phyloP scores from a whole-genome alignment of 1,139 yeast genomes.

The Lodderomyces margitis region DNA sequence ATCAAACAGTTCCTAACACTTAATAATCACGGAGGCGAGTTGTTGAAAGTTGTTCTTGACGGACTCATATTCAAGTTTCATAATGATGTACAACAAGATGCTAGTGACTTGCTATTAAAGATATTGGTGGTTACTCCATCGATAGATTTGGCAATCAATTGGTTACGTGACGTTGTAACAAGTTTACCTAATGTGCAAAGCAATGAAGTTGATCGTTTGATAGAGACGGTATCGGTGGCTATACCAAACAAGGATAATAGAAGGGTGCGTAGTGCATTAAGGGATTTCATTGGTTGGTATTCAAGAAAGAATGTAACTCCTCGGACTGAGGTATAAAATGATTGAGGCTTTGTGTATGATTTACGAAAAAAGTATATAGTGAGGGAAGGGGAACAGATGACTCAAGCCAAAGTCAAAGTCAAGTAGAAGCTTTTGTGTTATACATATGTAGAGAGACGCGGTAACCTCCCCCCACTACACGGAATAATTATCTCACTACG shows the following conservation, averaged over 20 bases:
- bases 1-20: conserved; percentile 40
- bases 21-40: conserved; percentile 56
- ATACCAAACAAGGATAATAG: conserved; percentile 69
- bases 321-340: conserved; percentile 32
- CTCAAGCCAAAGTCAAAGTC: too few species aligned
- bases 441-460: too few species aligned
- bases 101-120: conserved; percentile 70
- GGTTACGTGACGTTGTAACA: conserved; percentile 60
- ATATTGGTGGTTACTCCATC: conserved; percentile 54
- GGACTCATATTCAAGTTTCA: conserved; percentile 77
- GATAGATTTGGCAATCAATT: conserved; percentile 43
- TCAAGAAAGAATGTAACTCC: conserved; percentile 70
- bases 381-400: too few species aligned
- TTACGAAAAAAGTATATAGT: too few species aligned
- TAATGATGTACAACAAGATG: conserved; percentile 67
- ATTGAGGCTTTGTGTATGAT: too few species aligned
- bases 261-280: conserved; percentile 65
- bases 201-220: conserved; percentile 63
- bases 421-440: too few species aligned
- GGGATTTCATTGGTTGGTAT: conserved; percentile 82
- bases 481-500: too few species aligned
- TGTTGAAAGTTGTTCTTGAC: conserved; percentile 53
- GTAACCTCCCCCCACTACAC: too few species aligned
- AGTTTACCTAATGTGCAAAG: conserved; percentile 63
- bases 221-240: conserved; percentile 57